Evolutionary conservation across 1,284 basidiomycete genomes (phyloP), one percentile per base, ranked within the genome.

Genomic region (Melanopsichium pennsylvanicum): DNA sequence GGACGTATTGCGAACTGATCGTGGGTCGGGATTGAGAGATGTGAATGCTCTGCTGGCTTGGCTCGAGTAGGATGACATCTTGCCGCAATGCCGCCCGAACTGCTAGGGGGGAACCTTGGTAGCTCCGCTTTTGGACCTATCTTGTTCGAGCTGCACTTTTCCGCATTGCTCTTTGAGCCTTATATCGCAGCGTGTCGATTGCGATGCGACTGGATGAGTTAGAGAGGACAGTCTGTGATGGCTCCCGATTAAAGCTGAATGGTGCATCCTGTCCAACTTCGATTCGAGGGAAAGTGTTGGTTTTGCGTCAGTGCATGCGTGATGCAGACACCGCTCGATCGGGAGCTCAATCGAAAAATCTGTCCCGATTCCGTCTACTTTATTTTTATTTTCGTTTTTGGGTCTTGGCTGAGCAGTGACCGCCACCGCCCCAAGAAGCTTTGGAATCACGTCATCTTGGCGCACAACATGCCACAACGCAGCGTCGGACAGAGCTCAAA

Each of bases 51-150:
- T n/a, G 60, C 47, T 56, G 32, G 29, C 29, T 16, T 46, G 48
- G 32, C 43, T 26, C 1, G 52, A n/a, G 42, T 51, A 56, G n/a
- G n/a, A n/a, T 27, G 60, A 51, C 60, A 62, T 62, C 21, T 9
- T 51, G 36, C n/a, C 42, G 19, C n/a, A n/a, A 29, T 21, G 27
- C 40, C 19, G 19, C 18, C 26, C n/a, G n/a, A n/a, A n/a, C n/a
- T n/a, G 18, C 18, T 22, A 9, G 12, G 16, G 9, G 13, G 5
- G 38, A 16, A 16, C 9, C 4, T n/a, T 8, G 22, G 4, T 12
- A 29, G 40, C 16, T 32, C 27, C 6, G 11, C 11, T 31, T 4
- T 8, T 19, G 16, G n/a, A 25, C 21, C 2, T 4, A 10, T 23
- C 16, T 9, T 33, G 9, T 25, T 33, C 46, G 33, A 21, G 5